phyloP scores from a whole-genome alignment of 768 basidiomycete species.

The Coprinopsis cinerea region DNA sequence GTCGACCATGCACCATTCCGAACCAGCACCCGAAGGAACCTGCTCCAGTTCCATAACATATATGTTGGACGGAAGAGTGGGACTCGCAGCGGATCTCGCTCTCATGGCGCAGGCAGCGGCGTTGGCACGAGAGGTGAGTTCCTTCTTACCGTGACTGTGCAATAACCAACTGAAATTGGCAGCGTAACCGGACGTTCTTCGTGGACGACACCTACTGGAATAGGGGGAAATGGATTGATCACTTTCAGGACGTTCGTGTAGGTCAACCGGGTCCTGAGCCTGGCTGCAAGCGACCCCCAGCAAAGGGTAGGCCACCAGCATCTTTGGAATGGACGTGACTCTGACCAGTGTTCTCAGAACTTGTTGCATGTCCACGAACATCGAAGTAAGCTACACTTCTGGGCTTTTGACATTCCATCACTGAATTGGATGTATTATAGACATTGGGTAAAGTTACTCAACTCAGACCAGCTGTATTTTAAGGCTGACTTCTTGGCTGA shows the following conservation, averaged over 20 bases:
- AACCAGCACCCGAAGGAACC: conserved; percentile 21
- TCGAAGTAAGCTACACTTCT: conserved; percentile 42
- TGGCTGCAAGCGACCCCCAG: conserved; percentile 54
- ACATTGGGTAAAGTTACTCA: conserved; percentile 49
- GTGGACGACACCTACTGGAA: conserved; percentile 71
- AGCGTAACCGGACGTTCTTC: conserved; percentile 63
- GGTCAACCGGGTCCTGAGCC: conserved; percentile 61
- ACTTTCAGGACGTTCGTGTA: conserved; percentile 49
- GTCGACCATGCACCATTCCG: conserved; percentile 23
- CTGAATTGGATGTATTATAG: conserved; percentile 25
- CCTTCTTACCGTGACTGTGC: conserved; percentile 5
- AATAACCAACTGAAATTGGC: no score
- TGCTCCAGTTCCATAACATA: conserved; percentile 69
- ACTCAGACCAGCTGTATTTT: not conserved
- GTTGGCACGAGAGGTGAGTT: conserved; percentile 54
- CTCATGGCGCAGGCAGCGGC: conserved; percentile 63
- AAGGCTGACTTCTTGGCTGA: not conserved
- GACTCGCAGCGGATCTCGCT: conserved; percentile 60
- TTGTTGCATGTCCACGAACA: conserved; percentile 66
- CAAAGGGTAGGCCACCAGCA: conserved; percentile 41
- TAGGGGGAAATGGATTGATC: conserved; percentile 69
- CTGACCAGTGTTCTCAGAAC: conserved; percentile 33
- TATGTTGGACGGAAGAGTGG: conserved; percentile 61
- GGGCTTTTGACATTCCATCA: not conserved
- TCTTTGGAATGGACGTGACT: not conserved